Evolutionary conservation across 2,329 filamentous ascomycete species (phyloP).

Genomic region (Xylaria sp.): DNA sequence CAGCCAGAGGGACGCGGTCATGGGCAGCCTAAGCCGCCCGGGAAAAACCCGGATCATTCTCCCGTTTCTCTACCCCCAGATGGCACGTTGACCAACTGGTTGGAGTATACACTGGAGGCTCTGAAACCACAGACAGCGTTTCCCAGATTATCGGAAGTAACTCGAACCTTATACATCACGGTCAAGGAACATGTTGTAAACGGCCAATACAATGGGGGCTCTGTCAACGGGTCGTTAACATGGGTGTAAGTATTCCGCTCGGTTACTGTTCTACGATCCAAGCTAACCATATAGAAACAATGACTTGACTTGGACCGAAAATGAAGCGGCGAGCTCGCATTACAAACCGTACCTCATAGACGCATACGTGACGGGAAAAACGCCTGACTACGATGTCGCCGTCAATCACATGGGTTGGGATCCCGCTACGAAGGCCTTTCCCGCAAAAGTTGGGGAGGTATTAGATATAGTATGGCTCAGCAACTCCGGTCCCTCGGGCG

Average conservation of each 20-base stretch:
- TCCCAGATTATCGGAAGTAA: conserved; percentile 59
- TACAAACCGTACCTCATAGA: conserved; percentile 61
- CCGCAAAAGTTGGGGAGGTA: conserved; percentile 66
- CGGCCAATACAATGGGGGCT: conserved; percentile 47
- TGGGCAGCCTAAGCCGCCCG: conserved; percentile 26
- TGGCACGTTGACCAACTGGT: conserved; percentile 51
- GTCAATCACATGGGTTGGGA: conserved; percentile 65
- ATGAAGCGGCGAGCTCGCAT: conserved; percentile 38
- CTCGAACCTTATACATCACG: conserved; percentile 60
- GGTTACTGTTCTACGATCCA: not conserved
- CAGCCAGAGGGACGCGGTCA: not conserved
- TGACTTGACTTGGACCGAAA: conserved; percentile 59
- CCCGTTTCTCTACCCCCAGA: conserved; percentile 51
- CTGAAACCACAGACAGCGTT: conserved; percentile 48
- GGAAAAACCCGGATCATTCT: conserved; percentile 46
- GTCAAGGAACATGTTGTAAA: conserved; percentile 54
- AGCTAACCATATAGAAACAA: conserved; percentile 50
- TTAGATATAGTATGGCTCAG: conserved; percentile 64
- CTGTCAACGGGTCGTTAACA: conserved; percentile 48
- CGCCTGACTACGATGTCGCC: conserved; percentile 64
- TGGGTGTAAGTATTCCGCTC: conserved; percentile 50
- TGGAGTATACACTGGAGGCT: conserved; percentile 60
- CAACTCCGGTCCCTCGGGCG: conserved; percentile 52
- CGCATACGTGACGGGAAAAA: conserved; percentile 62
- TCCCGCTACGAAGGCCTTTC: conserved; percentile 60